Evolutionary conservation across 179 eudicot genomes (phyloP), one percentile per base, ranked within the genome.

Genomic region (Amaranthus tricolor): DNA sequence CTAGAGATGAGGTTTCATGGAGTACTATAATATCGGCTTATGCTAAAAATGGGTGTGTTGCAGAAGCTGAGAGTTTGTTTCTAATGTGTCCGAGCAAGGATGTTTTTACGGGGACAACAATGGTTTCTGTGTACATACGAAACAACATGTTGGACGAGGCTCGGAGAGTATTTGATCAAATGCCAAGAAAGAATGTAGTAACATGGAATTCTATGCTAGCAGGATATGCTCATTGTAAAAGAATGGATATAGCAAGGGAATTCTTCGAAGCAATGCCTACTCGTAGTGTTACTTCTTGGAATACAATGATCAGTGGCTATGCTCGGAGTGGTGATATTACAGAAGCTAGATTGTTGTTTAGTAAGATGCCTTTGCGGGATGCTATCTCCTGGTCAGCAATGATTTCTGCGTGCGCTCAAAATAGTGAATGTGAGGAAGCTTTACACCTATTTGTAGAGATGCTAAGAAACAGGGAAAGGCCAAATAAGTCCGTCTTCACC

Each of bases 191-290:
- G 60, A 77, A 71, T 72, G 83, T 83, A 20, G 82, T 86, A 55
- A 71, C 89, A 47, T 81, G 86, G 86, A 86, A 81, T 79, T 82
- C 85, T 7, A 81, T 83, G 79, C 67, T 85, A 13, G 65, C 81
- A 31, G 85, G 88, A 45, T 83, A 83, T 57, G 73, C 77, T 9
- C 73, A 84, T 55, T 69, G 75, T 68, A n/a, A 31, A 51, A 83
- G 85, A 74, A 40, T 85, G 47, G 80, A 53, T 57, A 80, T 83
- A 20, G 88, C 86, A 5, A 67, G 58, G 45, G 64, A 56, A 16
- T 49, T 84, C 63, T 84, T 86, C 73, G 72, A 69, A 40, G 74
- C 51, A 51, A 81, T 82, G 87, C 81, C 81, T 16, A 60, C 76
- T 45, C 82, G 74, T 74, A 63, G 57, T 67, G 63, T 66, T 6